Conservation (phyloP, 2,329 filamentous ascomycete species). For the Corinectria fuckeliana region DNA sequence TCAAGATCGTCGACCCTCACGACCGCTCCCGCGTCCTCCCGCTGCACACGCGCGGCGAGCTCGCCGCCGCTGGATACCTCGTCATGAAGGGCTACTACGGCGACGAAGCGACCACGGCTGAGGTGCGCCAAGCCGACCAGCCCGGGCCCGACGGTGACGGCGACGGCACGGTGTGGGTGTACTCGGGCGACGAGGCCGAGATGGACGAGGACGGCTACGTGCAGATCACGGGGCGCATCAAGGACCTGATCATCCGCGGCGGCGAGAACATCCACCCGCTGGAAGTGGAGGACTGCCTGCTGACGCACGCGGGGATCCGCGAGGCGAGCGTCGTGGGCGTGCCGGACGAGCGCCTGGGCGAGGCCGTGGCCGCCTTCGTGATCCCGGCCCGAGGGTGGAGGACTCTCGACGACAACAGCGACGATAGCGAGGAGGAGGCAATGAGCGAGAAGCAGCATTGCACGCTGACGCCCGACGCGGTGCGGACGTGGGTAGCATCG, state of each 20-base stretch:
- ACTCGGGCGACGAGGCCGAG: slow-evolving; percentile 87
- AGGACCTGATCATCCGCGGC: slow-evolving; percentile 93
- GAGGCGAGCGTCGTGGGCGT: slow-evolving; percentile 87
- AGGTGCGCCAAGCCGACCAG: slow-evolving; percentile 64
- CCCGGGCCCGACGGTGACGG: too few species aligned
- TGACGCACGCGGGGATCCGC: slow-evolving; percentile 71
- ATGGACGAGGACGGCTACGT: slow-evolving; percentile 88
- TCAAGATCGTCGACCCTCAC: slow-evolving; percentile 76
- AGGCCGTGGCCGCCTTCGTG: slow-evolving; percentile 86
- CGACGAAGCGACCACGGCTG: slow-evolving; percentile 72
- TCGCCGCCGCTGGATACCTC: slow-evolving; percentile 83
- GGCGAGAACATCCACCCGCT: slow-evolving; percentile 97
- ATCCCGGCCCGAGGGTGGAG: slow-evolving; percentile 52
- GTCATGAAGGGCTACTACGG: slow-evolving; percentile 92
- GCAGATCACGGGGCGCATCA: slow-evolving; percentile 87
- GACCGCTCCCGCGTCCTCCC: slow-evolving; percentile 67
- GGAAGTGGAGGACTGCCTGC: slow-evolving; percentile 88
- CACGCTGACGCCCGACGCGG: slow-evolving; percentile 60
- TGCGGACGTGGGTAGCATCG: slow-evolving; percentile 75
- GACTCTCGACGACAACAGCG: slow-evolving; percentile 26
- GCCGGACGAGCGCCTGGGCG: slow-evolving; percentile 82
- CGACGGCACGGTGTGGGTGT: slow-evolving; percentile 76
- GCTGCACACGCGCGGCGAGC: slow-evolving; percentile 74
- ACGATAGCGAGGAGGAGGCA: slow-evolving; percentile 30
- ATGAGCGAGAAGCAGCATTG: slow-evolving; percentile 35